Evolutionary conservation across 2,329 filamentous ascomycete species (phyloP), one percentile per base, ranked within the genome.

Genomic region (Colletotrichum sp.): DNA sequence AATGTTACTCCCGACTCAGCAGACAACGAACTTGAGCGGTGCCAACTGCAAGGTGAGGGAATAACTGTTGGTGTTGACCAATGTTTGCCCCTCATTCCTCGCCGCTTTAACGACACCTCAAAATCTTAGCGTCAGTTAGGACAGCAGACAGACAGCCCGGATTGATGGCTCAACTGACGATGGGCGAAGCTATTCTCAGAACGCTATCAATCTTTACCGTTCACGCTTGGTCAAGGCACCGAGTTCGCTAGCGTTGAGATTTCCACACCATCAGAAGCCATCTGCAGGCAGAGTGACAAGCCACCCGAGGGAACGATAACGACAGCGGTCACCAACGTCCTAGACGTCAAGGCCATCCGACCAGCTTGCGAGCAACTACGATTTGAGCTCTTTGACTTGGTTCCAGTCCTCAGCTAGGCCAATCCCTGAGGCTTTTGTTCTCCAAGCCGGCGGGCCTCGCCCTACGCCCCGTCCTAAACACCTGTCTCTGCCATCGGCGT

Each of bases 361-460:
- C 39, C 69, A 63, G 44, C 69, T 44, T 52, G 62, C 39, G 32
- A 32, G 63, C 52, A 63, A 68, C 63, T 28, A 72, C 48, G 48
- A 10, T 22, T n/a, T 16, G 63, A 57, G 30, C 55, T 63, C 44
- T 72, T 64, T 44, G 69, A 44, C 63, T 36, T 64, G 64, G 70
- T 59, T 64, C 32, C 18, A 30, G 32, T 39, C 7, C 24, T 28
- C 5, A 60, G 44, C 73, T 68, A 59, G 73, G 70, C 70, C 24
- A n/a, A 75, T 73, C 73, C 73, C 64, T 75, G 73, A 57, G 73
- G 15, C 32, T 12, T 63, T 48, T 57, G 28, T 52, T 44, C n/a
- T 24, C 48, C 52, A 34, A n/a, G 39, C 39, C 18, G 39, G 18
- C 28, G 34, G 24, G 24, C 26, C 32, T 60, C 34, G 67, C 30